phyloP scores from a whole-genome alignment of 306 rosid genomes.

The Astragalus membranaceus region DNA sequence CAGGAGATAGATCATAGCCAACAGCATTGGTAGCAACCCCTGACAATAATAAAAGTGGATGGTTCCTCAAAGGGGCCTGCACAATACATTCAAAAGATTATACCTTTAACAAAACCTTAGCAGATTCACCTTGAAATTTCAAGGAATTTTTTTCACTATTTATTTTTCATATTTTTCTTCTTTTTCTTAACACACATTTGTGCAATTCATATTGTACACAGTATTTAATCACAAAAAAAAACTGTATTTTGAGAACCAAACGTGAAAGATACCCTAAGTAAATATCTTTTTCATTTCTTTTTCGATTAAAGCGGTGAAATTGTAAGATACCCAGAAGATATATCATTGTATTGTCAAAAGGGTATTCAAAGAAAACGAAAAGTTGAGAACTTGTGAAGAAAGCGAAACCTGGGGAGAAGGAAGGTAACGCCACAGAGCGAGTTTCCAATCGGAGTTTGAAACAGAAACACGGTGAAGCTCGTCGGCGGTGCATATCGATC shows the following conservation, averaged over 20 bases:
- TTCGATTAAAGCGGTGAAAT: slow-evolving; percentile 9
- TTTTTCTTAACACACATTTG: neutral
- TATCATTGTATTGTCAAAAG: slow-evolving; percentile 13
- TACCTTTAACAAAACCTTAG: neutral
- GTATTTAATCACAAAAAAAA: too few relatives aligned
- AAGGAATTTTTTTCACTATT: neutral
- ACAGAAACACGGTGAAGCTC: slow-evolving; percentile 71
- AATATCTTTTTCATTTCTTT: too few relatives aligned
- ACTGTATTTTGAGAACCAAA: neutral
- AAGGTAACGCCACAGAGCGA: slow-evolving; percentile 91
- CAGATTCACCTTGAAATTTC: neutral
- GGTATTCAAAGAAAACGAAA: neutral
- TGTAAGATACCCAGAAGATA: neutral
- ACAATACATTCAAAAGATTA: neutral
- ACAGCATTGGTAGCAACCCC: slow-evolving; percentile 84
- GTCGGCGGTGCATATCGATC: slow-evolving; percentile 65
- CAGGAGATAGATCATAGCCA: slow-evolving; percentile 89
- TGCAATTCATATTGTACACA: neutral
- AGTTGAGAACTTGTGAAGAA: neutral
- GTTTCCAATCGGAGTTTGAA: slow-evolving; percentile 77
- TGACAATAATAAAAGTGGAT: slow-evolving; percentile 73
- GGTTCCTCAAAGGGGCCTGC: slow-evolving; percentile 69
- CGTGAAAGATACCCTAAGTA: neutral
- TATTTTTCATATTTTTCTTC: too few relatives aligned
- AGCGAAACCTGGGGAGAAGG: slow-evolving; percentile 55